Evolutionary conservation across 371 early-diverging fungal genomes (phyloP).

Genomic region (Nosema muscidifuracis): DNA sequence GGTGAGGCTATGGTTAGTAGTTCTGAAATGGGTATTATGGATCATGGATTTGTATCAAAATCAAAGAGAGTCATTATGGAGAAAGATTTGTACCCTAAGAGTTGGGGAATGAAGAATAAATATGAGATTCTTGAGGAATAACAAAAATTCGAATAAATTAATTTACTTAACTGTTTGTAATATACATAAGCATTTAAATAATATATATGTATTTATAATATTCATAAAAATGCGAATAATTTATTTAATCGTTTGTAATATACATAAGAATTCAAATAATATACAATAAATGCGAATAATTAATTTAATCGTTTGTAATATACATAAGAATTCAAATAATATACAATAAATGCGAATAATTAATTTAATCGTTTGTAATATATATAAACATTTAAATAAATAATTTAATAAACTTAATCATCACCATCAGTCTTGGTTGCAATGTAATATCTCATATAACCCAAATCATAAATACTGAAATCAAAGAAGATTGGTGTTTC

Average conservation of each 20-base stretch:
- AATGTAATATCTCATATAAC: constrained; percentile 54
- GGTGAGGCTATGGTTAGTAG: constrained; percentile 89
- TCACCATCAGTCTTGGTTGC: constrained; percentile 52
- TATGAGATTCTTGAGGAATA: constrained; percentile 52
- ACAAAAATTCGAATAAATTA: not conserved
- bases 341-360: too few relatives aligned
- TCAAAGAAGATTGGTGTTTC: constrained; percentile 55
- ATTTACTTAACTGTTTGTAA: too few relatives aligned
- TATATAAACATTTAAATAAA: not conserved
- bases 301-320: too few relatives aligned
- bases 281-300: too few relatives aligned
- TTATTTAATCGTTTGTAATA: too few relatives aligned
- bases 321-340: too few relatives aligned
- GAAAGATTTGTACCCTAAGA: constrained; percentile 89
- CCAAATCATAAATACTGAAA: constrained; percentile 28
- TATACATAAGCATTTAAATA: too few relatives aligned
- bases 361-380: too few relatives aligned
- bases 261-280: too few relatives aligned
- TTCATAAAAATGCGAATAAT: too few relatives aligned
- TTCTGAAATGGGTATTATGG: constrained; percentile 81
- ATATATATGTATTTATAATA: too few relatives aligned
- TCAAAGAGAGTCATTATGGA: constrained; percentile 99
- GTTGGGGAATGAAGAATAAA: constrained; percentile 78
- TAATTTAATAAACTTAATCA: not conserved
- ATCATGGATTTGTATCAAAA: constrained; percentile 88